These are phyloP conservation scores for Hirsutella thompsonii DNA, from an alignment of 2,329 filamentous ascomycete genomes.

Conservation along the genomic window DNA sequence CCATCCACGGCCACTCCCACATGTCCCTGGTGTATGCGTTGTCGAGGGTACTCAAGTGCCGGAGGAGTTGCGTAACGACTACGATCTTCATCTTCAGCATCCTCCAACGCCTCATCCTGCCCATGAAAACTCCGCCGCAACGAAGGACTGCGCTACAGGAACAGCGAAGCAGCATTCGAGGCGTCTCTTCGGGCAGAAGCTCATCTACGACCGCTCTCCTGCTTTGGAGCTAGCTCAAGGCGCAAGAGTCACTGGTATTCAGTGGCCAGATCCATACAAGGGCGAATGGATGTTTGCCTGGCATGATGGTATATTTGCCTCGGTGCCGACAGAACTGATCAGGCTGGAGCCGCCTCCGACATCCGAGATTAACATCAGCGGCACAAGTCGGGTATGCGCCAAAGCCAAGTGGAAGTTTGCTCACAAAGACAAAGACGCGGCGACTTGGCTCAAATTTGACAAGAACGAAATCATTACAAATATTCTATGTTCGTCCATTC, in stretches of 20 bases:
- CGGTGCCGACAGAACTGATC: conserved; percentile 34
- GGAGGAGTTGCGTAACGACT: conserved; percentile 30
- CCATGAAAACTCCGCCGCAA: conserved; percentile 24
- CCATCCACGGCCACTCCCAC: conserved; percentile 39
- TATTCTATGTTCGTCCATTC: conserved; percentile 36
- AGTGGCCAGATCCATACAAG: conserved; percentile 35
- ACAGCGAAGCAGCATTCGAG: conserved; percentile 33
- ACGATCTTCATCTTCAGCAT: conserved; percentile 35
- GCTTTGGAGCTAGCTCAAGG: conserved; percentile 34
- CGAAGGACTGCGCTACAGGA: conserved; percentile 29
- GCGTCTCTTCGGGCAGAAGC: conserved; percentile 30
- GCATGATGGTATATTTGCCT: conserved; percentile 39
- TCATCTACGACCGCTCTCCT: conserved; percentile 29
- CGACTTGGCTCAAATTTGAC: conserved; percentile 46
- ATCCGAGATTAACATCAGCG: conserved; percentile 31
- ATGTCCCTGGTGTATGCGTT: conserved; percentile 33
- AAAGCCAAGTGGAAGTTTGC: conserved; percentile 41
- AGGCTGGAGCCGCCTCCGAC: conserved; percentile 33
- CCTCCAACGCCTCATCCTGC: conserved; percentile 28
- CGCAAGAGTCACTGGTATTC: conserved; percentile 35
- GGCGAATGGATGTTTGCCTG: conserved; percentile 46
- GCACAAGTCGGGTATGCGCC: conserved; percentile 32
- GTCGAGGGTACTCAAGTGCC: conserved; percentile 31
- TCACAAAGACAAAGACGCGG: conserved; percentile 28
- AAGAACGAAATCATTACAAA: conserved; percentile 56